A percentile compares a stretch with the other conserved stretches of the same genome.
phyloP scores from a whole-genome alignment of 371 early-diverging fungal species.

The Mortierella sp. region DNA sequence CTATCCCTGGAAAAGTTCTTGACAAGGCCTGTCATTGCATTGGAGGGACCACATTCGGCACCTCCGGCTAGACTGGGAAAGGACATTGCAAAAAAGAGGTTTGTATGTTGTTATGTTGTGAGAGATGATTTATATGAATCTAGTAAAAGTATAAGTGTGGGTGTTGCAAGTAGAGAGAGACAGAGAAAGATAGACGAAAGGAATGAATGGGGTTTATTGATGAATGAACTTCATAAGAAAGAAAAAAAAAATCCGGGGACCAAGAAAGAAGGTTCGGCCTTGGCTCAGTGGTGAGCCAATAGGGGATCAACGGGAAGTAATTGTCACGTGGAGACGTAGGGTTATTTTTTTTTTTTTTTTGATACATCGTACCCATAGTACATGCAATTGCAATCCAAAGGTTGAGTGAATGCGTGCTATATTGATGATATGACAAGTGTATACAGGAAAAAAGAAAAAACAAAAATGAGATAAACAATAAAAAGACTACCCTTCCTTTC shows the following conservation, averaged over 20 bases:
- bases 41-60: constrained; percentile 85
- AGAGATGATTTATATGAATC: not conserved
- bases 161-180: not conserved
- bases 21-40: constrained; percentile 80
- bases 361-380: too few relatives aligned
- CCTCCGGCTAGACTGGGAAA: constrained; percentile 61
- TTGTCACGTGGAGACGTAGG: constrained; percentile 1
- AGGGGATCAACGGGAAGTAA: not conserved
- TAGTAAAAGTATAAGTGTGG: not conserved
- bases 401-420: constrained; percentile 4
- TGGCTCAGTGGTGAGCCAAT: not conserved
- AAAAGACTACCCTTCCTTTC: too few relatives aligned
- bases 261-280: not conserved
- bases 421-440: constrained; percentile 1
- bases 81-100: constrained; percentile 15
- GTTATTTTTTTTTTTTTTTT: too few relatives aligned
- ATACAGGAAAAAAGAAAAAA: not conserved
- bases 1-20: constrained; percentile 85
- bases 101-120: not conserved
- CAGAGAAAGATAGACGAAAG: not conserved
- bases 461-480: not conserved
- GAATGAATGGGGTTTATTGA: not conserved
- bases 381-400: not conserved
- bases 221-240: not conserved
- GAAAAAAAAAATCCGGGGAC: not conserved